Base-by-base conservation (phyloP, 805 yeast species). In the Scheffersomyces lignosus region DNA sequence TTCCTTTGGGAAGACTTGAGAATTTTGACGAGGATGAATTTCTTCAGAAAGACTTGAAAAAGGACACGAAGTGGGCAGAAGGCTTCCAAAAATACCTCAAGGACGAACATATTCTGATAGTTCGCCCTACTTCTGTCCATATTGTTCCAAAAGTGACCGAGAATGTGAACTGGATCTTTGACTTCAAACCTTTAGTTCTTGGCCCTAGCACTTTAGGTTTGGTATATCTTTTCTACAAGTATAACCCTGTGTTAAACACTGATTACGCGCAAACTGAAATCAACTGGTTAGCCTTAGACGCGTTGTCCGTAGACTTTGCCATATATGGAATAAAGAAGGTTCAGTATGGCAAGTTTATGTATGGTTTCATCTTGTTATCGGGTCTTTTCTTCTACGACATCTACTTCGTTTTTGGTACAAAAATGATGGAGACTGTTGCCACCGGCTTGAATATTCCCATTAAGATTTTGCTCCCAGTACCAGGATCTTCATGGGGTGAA, bases 391-490 rank as follows among this genome's bases (percentile, higher is more conserved):
- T 75, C 27, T 83, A 82, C 54, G 89, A 83, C 52, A 67, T 80
- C 27, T 80, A 73, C 52, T 83, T 83, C 59, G 89, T 83, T 1
- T 83, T 81, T 56, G 77, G 73, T 4, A 71, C 85, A 0, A 68
- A 72, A 23, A 64, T 80, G 4, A 83, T 83, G 89, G 63, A 70
- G 26, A 66, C 77, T 1, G 88, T 81, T 14, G 88, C 87, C 5
- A 67, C 71, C 2, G 51, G 53, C 5, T 47, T 81, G 15, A 75
- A 77, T 3, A 62, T 76, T n/a, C 88, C 88, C 1, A 63, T 71
- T 31, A 77, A 75, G 44, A 38, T 77, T 17, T 40, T 65, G 5
- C 52, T 78, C 14, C 83, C 83, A 10, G 47, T 37, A 22, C 35
- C 47, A 18, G 44, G 47, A 5, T 7, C 15, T n/a, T 29, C 31